A percentile compares a stretch with the other conserved stretches of the same genome.
phyloP scores from a whole-genome alignment of 352 stramenopile species.

The Sclerospora graminicola region DNA sequence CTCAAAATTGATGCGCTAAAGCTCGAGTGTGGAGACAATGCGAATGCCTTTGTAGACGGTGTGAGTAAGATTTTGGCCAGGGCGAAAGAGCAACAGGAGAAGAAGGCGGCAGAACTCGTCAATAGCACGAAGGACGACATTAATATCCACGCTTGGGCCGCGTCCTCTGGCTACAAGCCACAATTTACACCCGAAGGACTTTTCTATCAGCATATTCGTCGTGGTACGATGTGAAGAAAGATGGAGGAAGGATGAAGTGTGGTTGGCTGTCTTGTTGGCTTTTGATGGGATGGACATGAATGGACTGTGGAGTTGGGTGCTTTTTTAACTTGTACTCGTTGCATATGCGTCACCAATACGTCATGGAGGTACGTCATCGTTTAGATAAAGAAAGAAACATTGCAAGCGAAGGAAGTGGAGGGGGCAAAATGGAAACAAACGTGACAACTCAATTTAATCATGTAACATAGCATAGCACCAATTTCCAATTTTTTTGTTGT shows the following conservation, averaged over 20 bases:
- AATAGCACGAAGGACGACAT: conserved; percentile 59
- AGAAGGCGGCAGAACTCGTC: conserved; percentile 32
- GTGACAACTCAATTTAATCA: too few relatives aligned
- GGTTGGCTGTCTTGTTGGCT: background rate
- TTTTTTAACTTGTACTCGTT: too few relatives aligned
- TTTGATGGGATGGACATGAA: background rate
- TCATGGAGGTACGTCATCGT: too few relatives aligned
- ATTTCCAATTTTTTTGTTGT: too few relatives aligned
- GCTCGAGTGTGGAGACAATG: conserved; percentile 44
- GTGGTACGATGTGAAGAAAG: conserved; percentile 55
- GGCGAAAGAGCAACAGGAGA: conserved; percentile 45
- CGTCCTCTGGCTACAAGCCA: conserved; percentile 16
- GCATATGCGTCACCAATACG: too few relatives aligned
- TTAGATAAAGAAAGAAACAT: too few relatives aligned
- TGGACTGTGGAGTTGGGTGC: background rate
- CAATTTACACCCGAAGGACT: conserved; percentile 40
- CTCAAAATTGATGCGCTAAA: conserved; percentile 52
- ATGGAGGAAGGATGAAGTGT: background rate
- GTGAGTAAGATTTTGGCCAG: conserved; percentile 34
- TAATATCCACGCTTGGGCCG: conserved; percentile 33
- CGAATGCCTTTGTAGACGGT: conserved; percentile 48
- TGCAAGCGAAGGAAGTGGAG: too few relatives aligned
- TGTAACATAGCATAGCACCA: too few relatives aligned
- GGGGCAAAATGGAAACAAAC: too few relatives aligned
- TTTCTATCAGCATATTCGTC: conserved; percentile 61